Conservation (phyloP, 805 yeast genomes). For the Limtongia smithiae region DNA sequence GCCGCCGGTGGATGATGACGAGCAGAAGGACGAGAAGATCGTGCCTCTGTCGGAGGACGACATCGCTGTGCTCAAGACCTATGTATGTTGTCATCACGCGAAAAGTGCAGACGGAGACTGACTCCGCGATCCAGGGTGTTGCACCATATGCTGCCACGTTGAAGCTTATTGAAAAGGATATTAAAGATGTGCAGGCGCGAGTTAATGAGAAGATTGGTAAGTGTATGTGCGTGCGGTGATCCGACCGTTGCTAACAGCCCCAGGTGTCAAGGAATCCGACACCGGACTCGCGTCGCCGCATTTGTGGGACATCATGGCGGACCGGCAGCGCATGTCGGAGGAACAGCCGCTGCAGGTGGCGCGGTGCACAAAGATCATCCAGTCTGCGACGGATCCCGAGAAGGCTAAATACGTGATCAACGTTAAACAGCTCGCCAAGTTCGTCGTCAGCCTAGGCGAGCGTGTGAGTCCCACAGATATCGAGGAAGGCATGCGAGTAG, state of each 20-base stretch:
- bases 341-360: slow-evolving; percentile 98
- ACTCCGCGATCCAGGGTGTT: slow-evolving; percentile 52
- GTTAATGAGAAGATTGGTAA: slow-evolving; percentile 91
- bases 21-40: slow-evolving; percentile 63
- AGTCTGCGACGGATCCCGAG: slow-evolving; percentile 57
- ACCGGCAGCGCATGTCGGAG: slow-evolving; percentile 84
- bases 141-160: slow-evolving; percentile 88
- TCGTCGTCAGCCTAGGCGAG: slow-evolving; percentile 94
- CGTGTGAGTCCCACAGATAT: slow-evolving; percentile 97
- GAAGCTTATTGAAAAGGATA: slow-evolving; percentile 80
- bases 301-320: slow-evolving; percentile 96
- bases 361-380: slow-evolving; percentile 93
- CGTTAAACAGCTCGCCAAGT: slow-evolving; percentile 96
- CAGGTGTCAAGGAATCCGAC: slow-evolving; percentile 63
- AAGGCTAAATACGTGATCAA: slow-evolving; percentile 92
- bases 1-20: slow-evolving; percentile 71
- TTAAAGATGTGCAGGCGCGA: slow-evolving; percentile 75
- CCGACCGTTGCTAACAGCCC: background rate
- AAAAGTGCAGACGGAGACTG: too few species aligned
- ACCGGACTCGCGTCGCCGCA: slow-evolving; percentile 98
- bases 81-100: slow-evolving; percentile 49
- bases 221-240: background rate
- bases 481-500: slow-evolving; percentile 99
- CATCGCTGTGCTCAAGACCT: slow-evolving; percentile 93
- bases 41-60: slow-evolving; percentile 92